Conservation (phyloP, 2,329 filamentous ascomycete species). For the Chrysoporthe deuterocubensis region DNA sequence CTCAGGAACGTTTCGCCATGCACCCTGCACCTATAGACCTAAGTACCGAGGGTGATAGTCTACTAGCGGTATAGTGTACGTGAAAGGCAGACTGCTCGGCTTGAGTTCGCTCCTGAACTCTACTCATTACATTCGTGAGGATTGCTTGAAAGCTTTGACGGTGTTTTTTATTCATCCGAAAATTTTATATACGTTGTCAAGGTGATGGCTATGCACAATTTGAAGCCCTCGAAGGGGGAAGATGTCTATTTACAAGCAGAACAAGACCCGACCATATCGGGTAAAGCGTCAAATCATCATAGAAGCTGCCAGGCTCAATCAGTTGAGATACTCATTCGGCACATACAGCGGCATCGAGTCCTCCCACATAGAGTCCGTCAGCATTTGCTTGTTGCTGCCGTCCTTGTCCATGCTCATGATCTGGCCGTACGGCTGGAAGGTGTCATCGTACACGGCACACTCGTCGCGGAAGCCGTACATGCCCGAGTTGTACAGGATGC, state of each 20-base stretch:
- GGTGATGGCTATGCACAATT: neutral
- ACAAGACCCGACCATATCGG: neutral
- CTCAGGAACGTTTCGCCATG: neutral
- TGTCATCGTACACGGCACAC: conserved; percentile 45
- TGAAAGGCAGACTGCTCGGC: neutral
- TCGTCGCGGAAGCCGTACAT: conserved; percentile 50
- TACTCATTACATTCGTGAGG: neutral
- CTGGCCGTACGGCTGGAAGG: conserved; percentile 51
- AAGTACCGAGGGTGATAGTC: neutral
- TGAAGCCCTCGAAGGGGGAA: neutral
- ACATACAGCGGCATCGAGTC: conserved; percentile 37
- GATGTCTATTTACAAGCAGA: neutral
- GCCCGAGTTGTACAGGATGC: conserved; percentile 46
- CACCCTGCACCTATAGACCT: neutral
- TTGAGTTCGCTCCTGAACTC: neutral
- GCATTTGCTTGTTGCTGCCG: conserved; percentile 39
- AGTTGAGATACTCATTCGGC: conserved; percentile 25
- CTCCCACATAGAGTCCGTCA: conserved; percentile 40
- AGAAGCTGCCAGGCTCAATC: neutral
- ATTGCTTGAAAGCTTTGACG: neutral
- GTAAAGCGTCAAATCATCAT: neutral
- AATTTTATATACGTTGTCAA: neutral
- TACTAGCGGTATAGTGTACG: neutral
- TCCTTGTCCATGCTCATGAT: conserved; percentile 49
- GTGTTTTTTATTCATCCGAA: neutral